Evolutionary conservation across 371 early-diverging fungal species (phyloP).

Genomic region (Vairimorpha necatrix): DNA sequence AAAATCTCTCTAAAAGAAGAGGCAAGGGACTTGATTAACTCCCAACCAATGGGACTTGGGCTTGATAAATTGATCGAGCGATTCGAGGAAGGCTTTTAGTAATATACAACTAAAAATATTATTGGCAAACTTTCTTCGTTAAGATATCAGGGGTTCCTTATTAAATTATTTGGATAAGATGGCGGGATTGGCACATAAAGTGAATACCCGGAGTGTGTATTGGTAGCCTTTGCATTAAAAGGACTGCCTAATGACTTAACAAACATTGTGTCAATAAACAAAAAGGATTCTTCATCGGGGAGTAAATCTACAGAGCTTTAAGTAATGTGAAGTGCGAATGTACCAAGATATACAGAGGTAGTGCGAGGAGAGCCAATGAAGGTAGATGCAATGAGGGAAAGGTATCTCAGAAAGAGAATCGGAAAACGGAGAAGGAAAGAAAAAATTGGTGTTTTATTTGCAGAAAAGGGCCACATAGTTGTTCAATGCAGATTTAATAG

Average conservation of each 20-base stretch:
- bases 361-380: neutral
- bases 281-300: neutral
- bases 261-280: neutral
- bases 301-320: neutral
- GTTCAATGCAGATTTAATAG: too few relatives aligned
- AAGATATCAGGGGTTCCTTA: neutral
- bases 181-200: too few relatives aligned
- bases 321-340: too few relatives aligned
- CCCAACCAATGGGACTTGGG: too few relatives aligned
- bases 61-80: too few relatives aligned
- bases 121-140: neutral
- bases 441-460: neutral
- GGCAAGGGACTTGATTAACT: neutral
- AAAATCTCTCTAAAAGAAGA: neutral
- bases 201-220: neutral
- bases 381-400: neutral
- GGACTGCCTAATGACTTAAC: neutral
- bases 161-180: too few relatives aligned
- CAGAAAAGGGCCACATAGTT: neutral
- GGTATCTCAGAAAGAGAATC: neutral
- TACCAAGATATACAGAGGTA: neutral
- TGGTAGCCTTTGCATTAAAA: neutral
- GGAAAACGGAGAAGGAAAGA: neutral
- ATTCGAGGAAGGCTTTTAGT: neutral
- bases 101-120: neutral